phyloP scores from a whole-genome alignment of 2,329 filamentous ascomycete species.

The Trichoderma sp. region DNA sequence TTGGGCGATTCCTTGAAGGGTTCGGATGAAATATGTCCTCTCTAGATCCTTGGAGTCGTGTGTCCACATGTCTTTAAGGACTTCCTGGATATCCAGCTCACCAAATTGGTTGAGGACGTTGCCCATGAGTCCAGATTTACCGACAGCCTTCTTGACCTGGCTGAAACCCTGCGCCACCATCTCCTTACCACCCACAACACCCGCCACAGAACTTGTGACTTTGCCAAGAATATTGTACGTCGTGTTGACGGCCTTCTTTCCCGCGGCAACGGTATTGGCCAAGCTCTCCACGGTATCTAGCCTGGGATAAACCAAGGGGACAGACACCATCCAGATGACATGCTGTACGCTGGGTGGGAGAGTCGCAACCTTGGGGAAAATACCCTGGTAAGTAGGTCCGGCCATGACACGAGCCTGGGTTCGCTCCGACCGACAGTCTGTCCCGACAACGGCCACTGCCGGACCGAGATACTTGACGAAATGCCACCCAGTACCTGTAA shows the following conservation, averaged over 20 bases:
- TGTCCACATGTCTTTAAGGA: slow-evolving; percentile 95
- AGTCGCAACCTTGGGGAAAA: slow-evolving; percentile 92
- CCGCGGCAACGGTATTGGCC: slow-evolving; percentile 85
- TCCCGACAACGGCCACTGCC: slow-evolving; percentile 82
- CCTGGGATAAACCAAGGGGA: slow-evolving; percentile 86
- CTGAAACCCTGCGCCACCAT: slow-evolving; percentile 91
- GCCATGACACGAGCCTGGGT: slow-evolving; percentile 91
- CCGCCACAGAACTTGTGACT: slow-evolving; percentile 90
- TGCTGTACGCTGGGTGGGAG: slow-evolving; percentile 92
- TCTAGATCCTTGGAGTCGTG: slow-evolving; percentile 97
- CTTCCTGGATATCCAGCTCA: slow-evolving; percentile 90
- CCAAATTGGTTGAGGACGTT: slow-evolving; percentile 94
- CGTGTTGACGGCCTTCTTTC: slow-evolving; percentile 94
- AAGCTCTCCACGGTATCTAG: slow-evolving; percentile 89
- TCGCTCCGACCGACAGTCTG: slow-evolving; percentile 87
- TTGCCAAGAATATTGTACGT: slow-evolving; percentile 96
- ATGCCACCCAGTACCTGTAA: slow-evolving; percentile 97
- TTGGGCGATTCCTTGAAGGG: slow-evolving; percentile 89
- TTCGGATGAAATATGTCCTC: slow-evolving; percentile 92
- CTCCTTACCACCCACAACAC: slow-evolving; percentile 91
- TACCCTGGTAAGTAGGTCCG: slow-evolving; percentile 92
- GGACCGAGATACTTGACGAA: slow-evolving; percentile 96
- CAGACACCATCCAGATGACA: slow-evolving; percentile 92
- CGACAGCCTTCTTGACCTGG: slow-evolving; percentile 93
- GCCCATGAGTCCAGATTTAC: slow-evolving; percentile 93